Base-by-base conservation (phyloP, 1,284 basidiomycete genomes). In the Trichosporon sp. region DNA sequence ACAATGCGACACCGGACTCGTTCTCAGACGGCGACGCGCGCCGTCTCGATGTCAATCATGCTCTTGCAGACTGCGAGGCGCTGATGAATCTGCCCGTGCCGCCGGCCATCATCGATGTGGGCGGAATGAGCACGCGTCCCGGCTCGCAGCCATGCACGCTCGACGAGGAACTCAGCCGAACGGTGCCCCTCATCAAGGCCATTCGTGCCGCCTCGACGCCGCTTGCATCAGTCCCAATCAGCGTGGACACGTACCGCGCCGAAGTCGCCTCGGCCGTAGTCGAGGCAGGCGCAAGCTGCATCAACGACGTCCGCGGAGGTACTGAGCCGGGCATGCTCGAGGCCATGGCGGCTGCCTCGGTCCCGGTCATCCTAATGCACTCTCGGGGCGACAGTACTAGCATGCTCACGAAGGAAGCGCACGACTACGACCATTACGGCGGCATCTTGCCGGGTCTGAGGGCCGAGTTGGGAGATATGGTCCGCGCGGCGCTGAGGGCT, bases 1-100 rank as follows among this genome's bases (percentile, higher is more conserved):
- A 99, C 69, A 98, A 99, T 75, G 86, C 87, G 3, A 99, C 96
- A 0, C 96, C 96, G 1, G 95, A 99, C 80, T 97, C 94, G 0
- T 99, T 99, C 81, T 98, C 95, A 0, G 94, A 98, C 70, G 93
- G 93, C 6, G 85, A 88, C 1, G 78, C 57, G 0, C 16, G 65
- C 13, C 74, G 77, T 8, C 67, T 76, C 11, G 61, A 72, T 6
- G 60, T 68, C 13, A 64, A 69, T 1, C 62, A 71, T 14, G 72
- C 71, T 1, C 69, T 82, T 3, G 67, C 70, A 5, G 61, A 72
- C 4, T 64, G 70, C 8, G 63, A 70, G 14, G 68, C 65, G 5
- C 58, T 75, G 29, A 59, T 65, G n/a, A 33, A 59, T 5, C 37
- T 57, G 1, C 71, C 69, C 23, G 44, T 60, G 27, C 69, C 63